phyloP scores from a whole-genome alignment of 2,329 filamentous ascomycete species.

The Corinectria fuckeliana region DNA sequence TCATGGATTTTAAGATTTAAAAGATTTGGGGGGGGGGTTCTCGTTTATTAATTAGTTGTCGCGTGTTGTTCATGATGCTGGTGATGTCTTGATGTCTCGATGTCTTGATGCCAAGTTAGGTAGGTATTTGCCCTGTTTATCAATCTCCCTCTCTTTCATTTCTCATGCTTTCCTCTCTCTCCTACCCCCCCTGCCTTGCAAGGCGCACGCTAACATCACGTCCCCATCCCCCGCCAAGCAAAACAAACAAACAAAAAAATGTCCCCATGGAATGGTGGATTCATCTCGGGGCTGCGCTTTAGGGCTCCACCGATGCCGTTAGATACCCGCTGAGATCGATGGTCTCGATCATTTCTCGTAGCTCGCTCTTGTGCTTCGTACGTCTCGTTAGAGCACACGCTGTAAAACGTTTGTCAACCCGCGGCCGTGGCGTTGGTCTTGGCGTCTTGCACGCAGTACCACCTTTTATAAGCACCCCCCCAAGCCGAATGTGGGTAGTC shows the following conservation, averaged over 20 bases:
- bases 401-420: no score
- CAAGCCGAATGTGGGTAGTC: no score
- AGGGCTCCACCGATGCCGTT: background rate
- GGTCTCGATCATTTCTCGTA: background rate
- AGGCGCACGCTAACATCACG: background rate
- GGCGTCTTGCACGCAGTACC: background rate
- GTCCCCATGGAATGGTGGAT: no score
- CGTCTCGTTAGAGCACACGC: no score
- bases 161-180: background rate
- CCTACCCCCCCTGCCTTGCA: background rate
- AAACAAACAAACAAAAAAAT: no score
- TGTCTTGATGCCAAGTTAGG: no score
- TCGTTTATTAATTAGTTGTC: background rate
- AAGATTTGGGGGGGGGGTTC: no score
- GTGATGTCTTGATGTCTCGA: no score
- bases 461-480: no score
- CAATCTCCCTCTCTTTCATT: background rate
- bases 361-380: background rate
- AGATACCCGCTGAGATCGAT: background rate
- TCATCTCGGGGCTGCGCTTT: no score
- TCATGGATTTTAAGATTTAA: slow-evolving; percentile 5
- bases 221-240: background rate
- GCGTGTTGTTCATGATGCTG: background rate
- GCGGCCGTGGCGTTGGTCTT: background rate
- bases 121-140: no score